These are phyloP conservation scores for Diatrype stigma DNA, from an alignment of 2,329 filamentous ascomycete genomes.

Conservation along the genomic window DNA sequence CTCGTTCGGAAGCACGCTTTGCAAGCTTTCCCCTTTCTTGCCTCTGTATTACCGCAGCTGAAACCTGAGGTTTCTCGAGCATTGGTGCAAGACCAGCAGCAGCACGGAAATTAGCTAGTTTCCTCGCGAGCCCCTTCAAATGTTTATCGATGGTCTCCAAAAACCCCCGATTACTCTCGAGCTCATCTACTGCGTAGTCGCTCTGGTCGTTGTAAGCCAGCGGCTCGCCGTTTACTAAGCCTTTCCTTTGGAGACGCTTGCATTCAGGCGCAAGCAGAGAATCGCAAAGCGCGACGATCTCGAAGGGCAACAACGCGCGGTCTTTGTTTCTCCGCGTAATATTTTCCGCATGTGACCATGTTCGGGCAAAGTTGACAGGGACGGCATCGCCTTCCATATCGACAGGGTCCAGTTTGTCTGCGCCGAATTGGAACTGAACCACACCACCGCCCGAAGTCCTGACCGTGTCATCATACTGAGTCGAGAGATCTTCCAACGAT, in stretches of 20 bases:
- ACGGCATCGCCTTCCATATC: slow-evolving; percentile 96
- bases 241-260: slow-evolving; percentile 56
- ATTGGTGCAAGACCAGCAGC: slow-evolving; percentile 45
- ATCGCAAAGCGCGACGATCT: slow-evolving; percentile 67
- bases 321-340: slow-evolving; percentile 78
- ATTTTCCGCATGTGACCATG: slow-evolving; percentile 76
- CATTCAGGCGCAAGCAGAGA: slow-evolving; percentile 65
- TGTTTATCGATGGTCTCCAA: slow-evolving; percentile 73
- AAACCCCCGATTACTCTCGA: slow-evolving; percentile 80
- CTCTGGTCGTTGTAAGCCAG: slow-evolving; percentile 68
- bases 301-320: slow-evolving; percentile 64
- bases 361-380: slow-evolving; percentile 87
- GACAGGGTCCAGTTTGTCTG: slow-evolving; percentile 90
- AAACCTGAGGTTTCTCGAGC: slow-evolving; percentile 19
- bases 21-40: slow-evolving; percentile 23
- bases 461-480: slow-evolving; percentile 91
- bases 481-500: slow-evolving; percentile 89
- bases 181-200: slow-evolving; percentile 67
- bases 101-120: slow-evolving; percentile 51
- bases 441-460: slow-evolving; percentile 83
- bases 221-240: slow-evolving; percentile 56
- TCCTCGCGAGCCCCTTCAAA: slow-evolving; percentile 58
- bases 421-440: slow-evolving; percentile 96
- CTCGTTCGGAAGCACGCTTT: slow-evolving; percentile 51
- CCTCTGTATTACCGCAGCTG: slow-evolving; percentile 23